Base-by-base conservation (phyloP, 768 basidiomycete genomes). In the Sarcodon aspratus region DNA sequence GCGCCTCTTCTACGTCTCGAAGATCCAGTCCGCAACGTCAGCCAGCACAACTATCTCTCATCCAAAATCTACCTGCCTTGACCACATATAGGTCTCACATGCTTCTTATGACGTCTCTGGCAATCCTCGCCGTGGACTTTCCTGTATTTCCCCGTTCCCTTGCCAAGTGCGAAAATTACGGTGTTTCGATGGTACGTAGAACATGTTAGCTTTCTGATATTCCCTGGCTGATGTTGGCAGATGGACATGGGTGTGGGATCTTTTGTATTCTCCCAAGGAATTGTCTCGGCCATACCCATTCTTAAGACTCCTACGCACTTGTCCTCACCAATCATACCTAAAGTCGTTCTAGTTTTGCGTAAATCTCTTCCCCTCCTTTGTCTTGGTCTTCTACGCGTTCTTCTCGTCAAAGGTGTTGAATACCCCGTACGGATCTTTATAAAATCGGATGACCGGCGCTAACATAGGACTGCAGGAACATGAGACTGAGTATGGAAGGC, bases 241-340 rank as follows among this genome's bases (percentile, higher is more conserved):
- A 99, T 98, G 96, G 96, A 99, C 59, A 66, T 93, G 10, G 96
- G 96, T 9, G 95, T 97, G 1, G 96, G 96, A 10, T 92, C 94
- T 1, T 98, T 99, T 54, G 90, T 98, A 10, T 98, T 96, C 63
- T 93, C 95, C 0, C 87, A 94, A 60, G 96, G 96, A 17, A 63
- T 99, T 38, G 81, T 93, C 6, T 92, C 92, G n/a, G 84, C 90
- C 0, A 80, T 85, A 40, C 84, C 90, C 1, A 62, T 92, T 27
- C 66, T 94, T 32, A 85, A 79, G 55, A 69, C 83, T 46, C 77
- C 80, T 1, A 54, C 59, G 1, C 68, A 80, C 55, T 63, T 87
- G 40, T 70, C 63, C 13, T 61, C 69, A 0, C 72, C 80, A 0
- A 49, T 78, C 11, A 48, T 65, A 10, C 67, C 69, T 5, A 88